A percentile compares a stretch with the other conserved stretches of the same genome.
Conservation (phyloP, 257 asterid species). For the Solanum tarijense region DNA sequence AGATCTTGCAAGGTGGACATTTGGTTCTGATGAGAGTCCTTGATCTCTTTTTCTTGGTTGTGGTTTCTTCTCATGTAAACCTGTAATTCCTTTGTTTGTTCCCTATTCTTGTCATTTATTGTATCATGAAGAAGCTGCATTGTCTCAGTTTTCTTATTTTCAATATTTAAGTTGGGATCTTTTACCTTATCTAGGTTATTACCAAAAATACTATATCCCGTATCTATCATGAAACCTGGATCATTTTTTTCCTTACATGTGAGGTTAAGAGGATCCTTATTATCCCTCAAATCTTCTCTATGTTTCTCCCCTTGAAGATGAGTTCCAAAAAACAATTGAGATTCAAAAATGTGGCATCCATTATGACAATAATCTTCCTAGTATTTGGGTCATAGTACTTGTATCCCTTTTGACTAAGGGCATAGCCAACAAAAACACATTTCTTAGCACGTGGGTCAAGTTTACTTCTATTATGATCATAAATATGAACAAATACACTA, state of each 20-base stretch:
- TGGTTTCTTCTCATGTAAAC: neutral
- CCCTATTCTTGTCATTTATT: neutral
- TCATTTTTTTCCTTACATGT: neutral
- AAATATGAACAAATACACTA: neutral
- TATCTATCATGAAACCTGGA: neutral
- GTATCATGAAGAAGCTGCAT: neutral
- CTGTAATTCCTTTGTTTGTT: neutral
- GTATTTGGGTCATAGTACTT: neutral
- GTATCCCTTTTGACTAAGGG: neutral
- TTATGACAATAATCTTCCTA: neutral
- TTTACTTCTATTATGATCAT: neutral
- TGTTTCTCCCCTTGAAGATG: neutral
- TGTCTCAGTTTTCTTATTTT: neutral
- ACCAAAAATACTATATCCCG: neutral
- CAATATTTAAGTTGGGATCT: neutral
- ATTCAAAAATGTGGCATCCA: neutral
- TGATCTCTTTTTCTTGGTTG: neutral
- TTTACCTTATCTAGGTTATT: neutral
- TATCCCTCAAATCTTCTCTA: neutral
- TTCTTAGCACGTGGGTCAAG: neutral
- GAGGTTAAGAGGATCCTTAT: neutral
- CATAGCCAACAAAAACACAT: neutral
- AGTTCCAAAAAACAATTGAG: neutral
- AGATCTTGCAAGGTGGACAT: neutral
- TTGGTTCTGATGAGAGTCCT: neutral